Evolutionary conservation across 2,329 filamentous ascomycete genomes (phyloP), one percentile per base, ranked within the genome.

Genomic region (Aspergillus neotritici): DNA sequence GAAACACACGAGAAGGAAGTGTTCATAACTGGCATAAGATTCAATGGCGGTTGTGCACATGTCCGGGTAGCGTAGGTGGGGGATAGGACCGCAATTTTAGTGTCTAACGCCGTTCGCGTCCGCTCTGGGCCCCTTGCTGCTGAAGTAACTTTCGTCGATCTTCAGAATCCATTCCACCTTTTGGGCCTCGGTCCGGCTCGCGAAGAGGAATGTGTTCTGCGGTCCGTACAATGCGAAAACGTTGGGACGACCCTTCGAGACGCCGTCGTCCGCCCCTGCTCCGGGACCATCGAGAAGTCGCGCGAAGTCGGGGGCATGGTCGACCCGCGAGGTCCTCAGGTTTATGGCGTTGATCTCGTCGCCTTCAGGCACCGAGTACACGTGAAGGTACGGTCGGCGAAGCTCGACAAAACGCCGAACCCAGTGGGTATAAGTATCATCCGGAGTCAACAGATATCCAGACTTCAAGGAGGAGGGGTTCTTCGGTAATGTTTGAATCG

Each of bases 141-240:
- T 69, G 56, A 81, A 80, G 63, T 78, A 83, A 53, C 84, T 87
- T 72, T 95, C 86, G 67, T 98, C 93, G 55, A 98, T 88, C 59
- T 86, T 84, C 66, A 94, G 79, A 55, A 98, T 95, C 93, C 93
- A 98, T 64, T 97, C 93, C 55, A 90, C 84, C 74, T 96, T 95
- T 66, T 96, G 90, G 37, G 83, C 78, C 70, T 96, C 91, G 57
- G 82, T 91, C 46, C 89, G 78, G 16, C 89, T 87, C 11, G 89
- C 87, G 65, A 98, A 97, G 32, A 98, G 75, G 79, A 90, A 98
- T 28, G 90, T 95, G 66, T 96, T 96, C 64, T 93, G 86, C 47
- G 85, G 87, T 33, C 87, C 91, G 62, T 97, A 98, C 39, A 98
- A 80, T 10, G 93, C 93, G 75, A 95, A 98, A 32, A 97, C 86